Conservation (phyloP, 1,139 yeast genomes). For the Saccharomyces pastorianus region DNA sequence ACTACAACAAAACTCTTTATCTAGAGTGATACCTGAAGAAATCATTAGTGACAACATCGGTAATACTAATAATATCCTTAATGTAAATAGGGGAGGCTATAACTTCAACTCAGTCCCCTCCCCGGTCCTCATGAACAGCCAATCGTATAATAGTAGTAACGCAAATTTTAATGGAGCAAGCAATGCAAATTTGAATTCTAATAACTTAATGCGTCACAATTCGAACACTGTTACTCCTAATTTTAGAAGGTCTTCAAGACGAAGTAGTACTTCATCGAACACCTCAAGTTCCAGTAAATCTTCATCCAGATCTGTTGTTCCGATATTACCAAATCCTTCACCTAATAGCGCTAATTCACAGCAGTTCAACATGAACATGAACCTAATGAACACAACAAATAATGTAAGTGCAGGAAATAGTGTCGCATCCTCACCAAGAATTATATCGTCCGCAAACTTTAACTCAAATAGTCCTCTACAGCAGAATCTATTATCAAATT, state of each 20-base stretch:
- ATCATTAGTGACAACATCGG: neutral
- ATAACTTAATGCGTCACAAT: conserved; percentile 16
- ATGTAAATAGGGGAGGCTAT: neutral
- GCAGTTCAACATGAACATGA: neutral
- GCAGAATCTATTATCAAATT: conserved; percentile 14
- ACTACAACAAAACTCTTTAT: neutral
- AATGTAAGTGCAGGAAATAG: conserved; percentile 14
- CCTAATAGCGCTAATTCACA: conserved; percentile 9
- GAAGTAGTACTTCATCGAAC: conserved; percentile 28
- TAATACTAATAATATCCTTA: neutral
- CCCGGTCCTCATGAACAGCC: conserved; percentile 1
- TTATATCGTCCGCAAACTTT: conserved; percentile 7
- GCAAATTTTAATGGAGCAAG: neutral
- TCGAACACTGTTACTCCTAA: conserved; percentile 7
- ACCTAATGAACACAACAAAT: neutral
- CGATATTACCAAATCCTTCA: conserved; percentile 31
- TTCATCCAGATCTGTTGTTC: conserved; percentile 28
- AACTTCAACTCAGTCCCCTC: neutral
- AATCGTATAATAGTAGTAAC: neutral
- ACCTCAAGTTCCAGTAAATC: conserved; percentile 27
- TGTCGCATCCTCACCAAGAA: conserved; percentile 27
- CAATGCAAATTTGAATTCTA: conserved; percentile 12
- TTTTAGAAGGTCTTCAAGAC: conserved; percentile 17
- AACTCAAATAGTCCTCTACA: conserved; percentile 21
- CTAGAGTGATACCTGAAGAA: neutral